These are phyloP conservation scores for Ascochyta viciae-villosae DNA, from an alignment of 2,329 filamentous ascomycete species.

Conservation along the genomic window DNA sequence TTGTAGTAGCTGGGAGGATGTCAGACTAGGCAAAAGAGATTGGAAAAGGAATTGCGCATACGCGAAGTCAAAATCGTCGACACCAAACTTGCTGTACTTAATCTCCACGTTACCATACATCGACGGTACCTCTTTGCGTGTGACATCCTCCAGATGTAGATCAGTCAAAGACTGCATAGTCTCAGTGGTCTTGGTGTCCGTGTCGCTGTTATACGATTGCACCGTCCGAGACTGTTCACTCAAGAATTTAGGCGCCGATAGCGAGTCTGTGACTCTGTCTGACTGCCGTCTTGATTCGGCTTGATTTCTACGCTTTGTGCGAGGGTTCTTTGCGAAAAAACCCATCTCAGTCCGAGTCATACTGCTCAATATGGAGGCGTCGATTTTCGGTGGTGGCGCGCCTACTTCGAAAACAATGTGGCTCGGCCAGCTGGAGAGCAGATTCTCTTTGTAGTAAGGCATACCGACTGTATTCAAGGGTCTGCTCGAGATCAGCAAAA, in stretches of 20 bases:
- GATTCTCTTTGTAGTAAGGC: slow-evolving; percentile 87
- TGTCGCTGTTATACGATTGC: slow-evolving; percentile 36
- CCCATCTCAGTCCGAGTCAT: slow-evolving; percentile 78
- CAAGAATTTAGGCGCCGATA: slow-evolving; percentile 86
- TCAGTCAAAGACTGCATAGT: slow-evolving; percentile 74
- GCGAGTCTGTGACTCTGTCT: slow-evolving; percentile 64
- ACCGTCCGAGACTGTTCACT: slow-evolving; percentile 86
- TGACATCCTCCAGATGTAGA: slow-evolving; percentile 71
- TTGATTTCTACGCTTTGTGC: slow-evolving; percentile 79
- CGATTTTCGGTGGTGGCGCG: slow-evolving; percentile 77
- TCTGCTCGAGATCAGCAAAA: slow-evolving; percentile 50
- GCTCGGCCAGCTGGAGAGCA: slow-evolving; percentile 89
- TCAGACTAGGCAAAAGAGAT: slow-evolving; percentile 8
- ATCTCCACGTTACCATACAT: slow-evolving; percentile 96
- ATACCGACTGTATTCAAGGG: slow-evolving; percentile 87
- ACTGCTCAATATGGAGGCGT: slow-evolving; percentile 71
- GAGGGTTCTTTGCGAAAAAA: slow-evolving; percentile 78
- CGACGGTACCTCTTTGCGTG: slow-evolving; percentile 81
- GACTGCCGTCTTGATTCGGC: slow-evolving; percentile 75
- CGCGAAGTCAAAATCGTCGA: slow-evolving; percentile 99
- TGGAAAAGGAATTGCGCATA: slow-evolving; percentile 50
- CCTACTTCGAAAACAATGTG: slow-evolving; percentile 86
- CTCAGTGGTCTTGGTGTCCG: slow-evolving; percentile 45
- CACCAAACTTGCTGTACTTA: slow-evolving; percentile 98
- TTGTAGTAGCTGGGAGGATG: slow-evolving; percentile 78